Conservation (phyloP, 2,329 filamentous ascomycete species). For the Pestalotiopsis sp. region DNA sequence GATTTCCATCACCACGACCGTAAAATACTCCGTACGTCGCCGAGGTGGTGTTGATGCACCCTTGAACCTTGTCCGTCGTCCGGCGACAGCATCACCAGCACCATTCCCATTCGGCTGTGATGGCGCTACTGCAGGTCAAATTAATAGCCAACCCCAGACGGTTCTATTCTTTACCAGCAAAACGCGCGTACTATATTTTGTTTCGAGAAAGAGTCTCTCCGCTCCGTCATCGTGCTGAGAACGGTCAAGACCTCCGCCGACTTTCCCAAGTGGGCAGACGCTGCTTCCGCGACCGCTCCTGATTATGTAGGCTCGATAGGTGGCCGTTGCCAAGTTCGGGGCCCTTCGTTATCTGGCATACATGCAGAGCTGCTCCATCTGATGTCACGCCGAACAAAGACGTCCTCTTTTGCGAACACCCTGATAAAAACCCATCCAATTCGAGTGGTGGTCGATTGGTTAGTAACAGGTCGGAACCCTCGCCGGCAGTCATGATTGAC, state of each 20-base stretch:
- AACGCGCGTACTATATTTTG: conserved; percentile 6
- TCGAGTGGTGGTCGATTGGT: background rate
- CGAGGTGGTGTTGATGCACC: background rate
- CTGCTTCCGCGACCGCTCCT: background rate
- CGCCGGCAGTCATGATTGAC: too few species aligned
- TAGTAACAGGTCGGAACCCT: too few species aligned
- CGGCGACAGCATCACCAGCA: background rate
- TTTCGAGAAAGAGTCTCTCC: too few species aligned
- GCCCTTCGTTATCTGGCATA: background rate
- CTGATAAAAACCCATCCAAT: background rate
- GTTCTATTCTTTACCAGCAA: background rate
- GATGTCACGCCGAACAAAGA: background rate
- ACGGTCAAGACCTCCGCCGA: conserved; percentile 3
- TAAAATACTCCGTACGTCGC: background rate
- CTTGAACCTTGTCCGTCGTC: background rate
- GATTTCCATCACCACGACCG: too few species aligned
- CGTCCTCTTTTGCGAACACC: background rate
- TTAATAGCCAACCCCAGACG: background rate
- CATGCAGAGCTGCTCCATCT: background rate
- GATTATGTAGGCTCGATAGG: background rate
- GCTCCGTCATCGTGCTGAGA: background rate
- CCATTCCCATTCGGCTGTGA: background rate
- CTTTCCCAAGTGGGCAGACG: background rate
- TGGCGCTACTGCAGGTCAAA: conserved; percentile 10
- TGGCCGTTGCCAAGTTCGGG: background rate